These are phyloP conservation scores for Sechiopsis laciniata DNA, from an alignment of 306 rosid genomes.

Conservation along the genomic window DNA sequence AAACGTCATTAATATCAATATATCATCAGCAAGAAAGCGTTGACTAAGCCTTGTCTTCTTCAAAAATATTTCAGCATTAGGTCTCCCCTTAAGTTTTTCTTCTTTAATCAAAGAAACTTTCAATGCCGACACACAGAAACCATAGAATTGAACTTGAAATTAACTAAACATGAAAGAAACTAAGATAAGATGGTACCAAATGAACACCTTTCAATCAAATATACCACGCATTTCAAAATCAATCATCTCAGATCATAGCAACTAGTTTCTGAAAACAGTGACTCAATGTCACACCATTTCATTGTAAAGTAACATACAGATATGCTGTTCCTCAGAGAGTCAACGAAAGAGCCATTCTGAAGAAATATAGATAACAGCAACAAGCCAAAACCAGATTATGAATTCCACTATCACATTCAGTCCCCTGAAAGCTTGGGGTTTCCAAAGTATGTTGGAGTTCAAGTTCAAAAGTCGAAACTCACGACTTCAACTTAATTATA, in stretches of 20 bases:
- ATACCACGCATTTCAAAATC: conserved; percentile 1
- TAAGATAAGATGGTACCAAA: neutral
- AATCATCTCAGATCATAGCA: neutral
- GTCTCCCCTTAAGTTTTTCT: conserved; percentile 5
- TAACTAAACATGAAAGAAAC: neutral
- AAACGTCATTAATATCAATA: conserved; percentile 20
- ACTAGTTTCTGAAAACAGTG: conserved; percentile 10
- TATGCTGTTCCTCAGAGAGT: no score
- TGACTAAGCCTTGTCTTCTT: conserved; percentile 17
- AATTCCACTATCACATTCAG: neutral
- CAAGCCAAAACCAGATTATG: neutral
- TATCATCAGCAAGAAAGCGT: conserved; percentile 27
- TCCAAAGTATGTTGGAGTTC: no score
- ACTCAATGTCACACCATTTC: neutral
- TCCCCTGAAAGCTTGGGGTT: no score
- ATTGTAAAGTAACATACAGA: no score
- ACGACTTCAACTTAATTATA: no score
- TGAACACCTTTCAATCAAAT: neutral
- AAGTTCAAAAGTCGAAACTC: no score
- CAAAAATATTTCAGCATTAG: neutral
- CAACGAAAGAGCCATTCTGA: no score
- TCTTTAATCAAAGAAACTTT: neutral
- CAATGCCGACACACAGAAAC: neutral
- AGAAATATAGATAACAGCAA: no score
- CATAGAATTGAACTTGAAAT: neutral